Evolutionary conservation across 1,284 basidiomycete genomes (phyloP).

Genomic region (Microbotryum intermedium): DNA sequence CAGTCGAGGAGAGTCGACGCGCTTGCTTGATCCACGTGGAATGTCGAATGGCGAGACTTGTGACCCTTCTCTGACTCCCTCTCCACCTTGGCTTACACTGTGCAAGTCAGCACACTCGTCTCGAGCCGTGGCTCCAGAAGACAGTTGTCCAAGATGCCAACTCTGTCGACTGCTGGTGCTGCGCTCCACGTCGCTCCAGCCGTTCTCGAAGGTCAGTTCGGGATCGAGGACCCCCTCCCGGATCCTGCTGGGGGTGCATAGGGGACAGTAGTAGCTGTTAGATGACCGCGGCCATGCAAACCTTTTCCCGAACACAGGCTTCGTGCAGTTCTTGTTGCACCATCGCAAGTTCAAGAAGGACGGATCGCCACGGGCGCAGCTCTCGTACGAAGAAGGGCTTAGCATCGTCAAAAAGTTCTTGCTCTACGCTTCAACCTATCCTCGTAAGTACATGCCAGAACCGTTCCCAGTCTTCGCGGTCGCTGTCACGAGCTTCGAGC

Average conservation of each 20-base stretch:
- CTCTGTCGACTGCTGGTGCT: constrained; percentile 1
- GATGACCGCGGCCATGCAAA: background rate
- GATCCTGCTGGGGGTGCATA: background rate
- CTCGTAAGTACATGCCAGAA: background rate
- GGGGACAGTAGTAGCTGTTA: background rate
- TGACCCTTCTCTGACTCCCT: too few species aligned
- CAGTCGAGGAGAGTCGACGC: too few species aligned
- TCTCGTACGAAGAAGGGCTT: constrained; percentile 31
- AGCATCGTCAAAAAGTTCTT: constrained; percentile 30
- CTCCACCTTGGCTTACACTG: too few species aligned
- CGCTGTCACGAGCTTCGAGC: background rate
- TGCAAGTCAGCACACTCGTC: too few species aligned
- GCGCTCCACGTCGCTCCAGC: constrained; percentile 13
- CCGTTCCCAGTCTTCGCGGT: background rate
- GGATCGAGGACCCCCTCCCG: background rate
- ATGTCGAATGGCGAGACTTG: too few species aligned
- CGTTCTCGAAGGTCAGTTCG: background rate
- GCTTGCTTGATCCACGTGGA: too few species aligned
- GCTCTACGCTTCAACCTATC: constrained; percentile 21
- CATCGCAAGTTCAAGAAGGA: constrained; percentile 14
- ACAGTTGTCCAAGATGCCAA: too few species aligned
- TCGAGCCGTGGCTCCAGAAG: too few species aligned
- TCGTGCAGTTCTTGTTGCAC: constrained; percentile 23
- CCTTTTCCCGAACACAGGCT: constrained; percentile 5
- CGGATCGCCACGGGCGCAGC: constrained; percentile 22